Conservation (phyloP, 1,284 basidiomycete genomes). For the Thecaphora thlaspeos region DNA sequence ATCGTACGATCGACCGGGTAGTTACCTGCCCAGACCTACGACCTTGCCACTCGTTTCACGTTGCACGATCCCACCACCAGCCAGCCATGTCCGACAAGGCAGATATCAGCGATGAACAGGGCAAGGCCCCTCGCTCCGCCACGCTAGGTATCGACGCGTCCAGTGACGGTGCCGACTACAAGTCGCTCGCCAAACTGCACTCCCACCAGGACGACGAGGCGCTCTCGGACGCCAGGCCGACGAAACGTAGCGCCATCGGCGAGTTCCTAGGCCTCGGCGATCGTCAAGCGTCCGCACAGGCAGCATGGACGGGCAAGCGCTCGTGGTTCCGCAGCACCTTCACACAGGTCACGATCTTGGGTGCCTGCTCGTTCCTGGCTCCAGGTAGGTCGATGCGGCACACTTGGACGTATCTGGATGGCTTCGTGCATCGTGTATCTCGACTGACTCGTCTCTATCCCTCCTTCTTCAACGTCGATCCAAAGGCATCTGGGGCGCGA, state of each 20-base stretch:
- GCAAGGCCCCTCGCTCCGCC: too few relatives aligned
- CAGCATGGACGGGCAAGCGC: constrained; percentile 18
- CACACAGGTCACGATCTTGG: constrained; percentile 53
- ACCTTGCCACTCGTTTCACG: too few relatives aligned
- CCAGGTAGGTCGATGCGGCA: too few relatives aligned
- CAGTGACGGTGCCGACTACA: neutral
- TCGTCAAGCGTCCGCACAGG: constrained; percentile 21
- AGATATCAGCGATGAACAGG: too few relatives aligned
- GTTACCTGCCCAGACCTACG: too few relatives aligned
- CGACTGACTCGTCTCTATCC: too few relatives aligned
- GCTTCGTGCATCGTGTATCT: too few relatives aligned
- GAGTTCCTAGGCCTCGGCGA: constrained; percentile 27
- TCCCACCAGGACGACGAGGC: neutral
- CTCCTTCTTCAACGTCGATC: too few relatives aligned
- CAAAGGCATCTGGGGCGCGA: constrained; percentile 57
- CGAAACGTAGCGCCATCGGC: neutral
- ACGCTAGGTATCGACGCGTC: neutral
- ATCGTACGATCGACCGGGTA: too few relatives aligned
- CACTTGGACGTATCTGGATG: too few relatives aligned
- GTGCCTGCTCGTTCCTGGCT: constrained; percentile 54
- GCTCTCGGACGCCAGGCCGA: neutral
- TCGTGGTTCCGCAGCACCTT: constrained; percentile 41
- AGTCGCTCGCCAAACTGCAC: neutral
- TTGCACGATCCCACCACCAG: too few relatives aligned
- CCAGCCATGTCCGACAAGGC: too few relatives aligned